A percentile compares a stretch with the other conserved stretches of the same genome.
Evolutionary conservation across 2,329 filamentous ascomycete genomes (phyloP).

Genomic region (Scedosporium boydii): DNA sequence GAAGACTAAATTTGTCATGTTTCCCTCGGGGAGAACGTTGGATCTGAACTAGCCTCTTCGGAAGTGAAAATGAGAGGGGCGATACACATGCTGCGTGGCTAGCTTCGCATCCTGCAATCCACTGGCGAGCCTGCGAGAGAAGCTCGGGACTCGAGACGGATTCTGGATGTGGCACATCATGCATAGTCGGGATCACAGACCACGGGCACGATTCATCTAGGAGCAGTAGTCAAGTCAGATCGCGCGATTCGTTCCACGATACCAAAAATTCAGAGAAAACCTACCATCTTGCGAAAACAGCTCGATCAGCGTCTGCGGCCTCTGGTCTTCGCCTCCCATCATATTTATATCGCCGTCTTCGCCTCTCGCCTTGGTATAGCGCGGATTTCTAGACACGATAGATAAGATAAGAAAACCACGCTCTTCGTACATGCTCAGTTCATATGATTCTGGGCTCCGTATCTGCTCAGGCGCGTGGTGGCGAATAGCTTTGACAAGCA

Average conservation of each 20-base stretch:
- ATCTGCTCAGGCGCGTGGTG: neutral
- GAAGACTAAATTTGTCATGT: neutral
- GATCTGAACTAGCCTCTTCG: neutral
- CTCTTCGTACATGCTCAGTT: neutral
- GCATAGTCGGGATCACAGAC: neutral
- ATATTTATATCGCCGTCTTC: neutral
- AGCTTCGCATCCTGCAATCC: neutral
- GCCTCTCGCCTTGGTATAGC: neutral
- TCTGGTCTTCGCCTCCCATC: neutral
- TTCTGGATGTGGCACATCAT: neutral
- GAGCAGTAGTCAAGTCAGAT: neutral
- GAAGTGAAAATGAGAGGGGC: neutral
- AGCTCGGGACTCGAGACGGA: neutral
- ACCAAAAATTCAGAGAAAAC: neutral
- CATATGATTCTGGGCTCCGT: neutral
- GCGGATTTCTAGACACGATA: too few relatives aligned
- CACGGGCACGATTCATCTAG: neutral
- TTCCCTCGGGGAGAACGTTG: neutral
- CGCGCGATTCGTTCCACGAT: neutral
- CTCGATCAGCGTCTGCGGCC: neutral
- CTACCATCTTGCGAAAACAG: neutral
- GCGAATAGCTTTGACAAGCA: neutral
- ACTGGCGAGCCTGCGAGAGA: neutral
- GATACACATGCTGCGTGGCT: neutral
- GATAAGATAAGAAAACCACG: neutral